Evolutionary conservation across 1,139 yeast genomes (phyloP).

Genomic region (Blastobotrys ciferrii): DNA sequence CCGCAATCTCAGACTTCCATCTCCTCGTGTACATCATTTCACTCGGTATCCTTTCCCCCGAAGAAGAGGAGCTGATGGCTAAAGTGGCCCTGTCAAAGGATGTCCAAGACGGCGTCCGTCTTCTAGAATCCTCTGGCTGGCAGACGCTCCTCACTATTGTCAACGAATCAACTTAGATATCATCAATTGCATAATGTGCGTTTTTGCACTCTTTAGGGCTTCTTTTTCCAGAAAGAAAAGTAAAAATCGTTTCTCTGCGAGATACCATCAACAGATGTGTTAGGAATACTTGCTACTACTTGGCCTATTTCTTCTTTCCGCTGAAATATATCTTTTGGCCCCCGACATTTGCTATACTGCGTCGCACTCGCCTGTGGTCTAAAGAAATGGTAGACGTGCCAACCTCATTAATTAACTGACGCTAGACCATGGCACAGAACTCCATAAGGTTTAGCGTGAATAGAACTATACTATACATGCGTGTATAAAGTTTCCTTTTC

Average conservation of each 20-base stretch:
- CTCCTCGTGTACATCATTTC: conserved; percentile 56
- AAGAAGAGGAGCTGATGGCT: conserved; percentile 52
- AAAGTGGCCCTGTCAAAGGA: conserved; percentile 39
- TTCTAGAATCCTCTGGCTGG: conserved; percentile 73
- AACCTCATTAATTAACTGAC: no score
- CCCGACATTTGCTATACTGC: no score
- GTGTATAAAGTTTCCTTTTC: no score
- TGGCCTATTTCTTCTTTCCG: no score
- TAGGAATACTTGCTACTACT: no score
- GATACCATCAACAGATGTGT: no score
- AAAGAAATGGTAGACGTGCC: no score
- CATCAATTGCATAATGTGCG: not conserved
- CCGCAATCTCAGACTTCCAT: conserved; percentile 67
- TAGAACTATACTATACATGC: no score
- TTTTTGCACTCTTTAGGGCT: not conserved
- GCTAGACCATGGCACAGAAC: no score
- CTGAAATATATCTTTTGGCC: no score
- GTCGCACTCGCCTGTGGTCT: no score
- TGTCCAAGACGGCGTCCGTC: conserved; percentile 46
- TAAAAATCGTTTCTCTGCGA: not conserved
- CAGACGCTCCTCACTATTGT: conserved; percentile 64
- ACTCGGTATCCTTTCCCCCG: conserved; percentile 49
- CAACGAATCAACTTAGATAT: conserved; percentile 22
- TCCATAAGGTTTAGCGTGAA: no score
- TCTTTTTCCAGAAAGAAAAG: not conserved